Percentiles rank a stretch among this genome's conserved stretches.
Conservation (phyloP, 2,329 filamentous ascomycete genomes). For the Neonectria punicea region DNA sequence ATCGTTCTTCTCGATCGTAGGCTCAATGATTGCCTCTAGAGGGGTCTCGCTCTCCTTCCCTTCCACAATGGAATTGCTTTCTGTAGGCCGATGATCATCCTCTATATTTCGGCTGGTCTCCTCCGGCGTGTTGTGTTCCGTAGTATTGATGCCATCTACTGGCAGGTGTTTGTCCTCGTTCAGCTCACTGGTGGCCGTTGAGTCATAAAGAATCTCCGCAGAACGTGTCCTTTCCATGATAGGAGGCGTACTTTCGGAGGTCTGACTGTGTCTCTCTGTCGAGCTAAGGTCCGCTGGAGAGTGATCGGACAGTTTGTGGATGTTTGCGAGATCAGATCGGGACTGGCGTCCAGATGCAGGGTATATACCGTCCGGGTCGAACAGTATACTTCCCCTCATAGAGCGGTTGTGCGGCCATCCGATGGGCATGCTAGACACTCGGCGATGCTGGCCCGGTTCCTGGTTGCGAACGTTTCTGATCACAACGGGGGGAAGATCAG, state of each 20-base stretch:
- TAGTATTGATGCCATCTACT: neutral
- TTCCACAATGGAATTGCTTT: neutral
- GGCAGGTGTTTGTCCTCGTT: neutral
- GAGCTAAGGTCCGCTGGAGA: conserved; percentile 8
- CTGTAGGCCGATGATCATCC: neutral
- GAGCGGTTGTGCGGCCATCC: conserved; percentile 51
- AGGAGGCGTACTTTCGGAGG: conserved; percentile 2
- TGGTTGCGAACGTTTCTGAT: conserved; percentile 36
- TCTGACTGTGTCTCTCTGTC: neutral
- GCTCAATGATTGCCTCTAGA: neutral
- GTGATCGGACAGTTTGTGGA: neutral
- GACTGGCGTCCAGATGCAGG: conserved; percentile 26
- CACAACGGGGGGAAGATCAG: conserved; percentile 24
- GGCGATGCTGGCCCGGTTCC: conserved; percentile 35
- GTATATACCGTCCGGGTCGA: conserved; percentile 33
- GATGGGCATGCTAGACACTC: conserved; percentile 50
- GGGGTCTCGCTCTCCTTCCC: neutral
- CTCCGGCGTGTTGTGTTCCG: neutral
- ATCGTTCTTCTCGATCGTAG: neutral
- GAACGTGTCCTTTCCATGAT: conserved; percentile 1
- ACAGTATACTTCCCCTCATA: conserved; percentile 37
- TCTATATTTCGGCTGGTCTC: neutral
- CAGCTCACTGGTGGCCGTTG: neutral
- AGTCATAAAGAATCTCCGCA: neutral
- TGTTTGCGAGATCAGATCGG: conserved; percentile 27